Evolutionary conservation across 768 basidiomycete genomes (phyloP).

Genomic region (Boletus rex-veris): DNA sequence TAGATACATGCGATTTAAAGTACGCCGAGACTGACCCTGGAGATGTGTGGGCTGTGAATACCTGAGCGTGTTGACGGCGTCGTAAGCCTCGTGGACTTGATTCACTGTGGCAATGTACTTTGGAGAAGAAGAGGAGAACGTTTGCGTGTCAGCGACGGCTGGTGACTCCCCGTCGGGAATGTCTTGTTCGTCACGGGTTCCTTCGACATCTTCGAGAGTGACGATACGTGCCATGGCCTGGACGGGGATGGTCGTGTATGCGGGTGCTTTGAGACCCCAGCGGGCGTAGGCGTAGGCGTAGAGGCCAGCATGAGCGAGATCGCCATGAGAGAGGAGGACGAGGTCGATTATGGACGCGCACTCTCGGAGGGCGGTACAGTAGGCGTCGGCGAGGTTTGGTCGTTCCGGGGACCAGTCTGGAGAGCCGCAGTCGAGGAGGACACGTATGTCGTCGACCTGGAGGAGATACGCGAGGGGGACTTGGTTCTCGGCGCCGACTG

Average conservation of each 20-base stretch:
- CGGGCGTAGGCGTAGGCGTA: slow-evolving; percentile 87
- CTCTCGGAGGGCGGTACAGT: slow-evolving; percentile 67
- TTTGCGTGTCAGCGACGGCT: slow-evolving; percentile 12
- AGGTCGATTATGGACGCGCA: slow-evolving; percentile 75
- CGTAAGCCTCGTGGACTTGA: slow-evolving; percentile 92
- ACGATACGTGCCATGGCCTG: slow-evolving; percentile 95
- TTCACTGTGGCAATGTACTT: slow-evolving; percentile 74
- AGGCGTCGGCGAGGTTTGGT: slow-evolving; percentile 36
- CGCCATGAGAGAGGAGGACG: slow-evolving; percentile 92
- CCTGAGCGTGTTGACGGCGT: slow-evolving; percentile 84
- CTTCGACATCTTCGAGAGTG: slow-evolving; percentile 83
- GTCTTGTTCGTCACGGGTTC: slow-evolving; percentile 72
- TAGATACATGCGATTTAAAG: slow-evolving; percentile 2
- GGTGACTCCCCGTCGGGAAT: slow-evolving; percentile 35
- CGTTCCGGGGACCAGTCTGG: slow-evolving; percentile 78
- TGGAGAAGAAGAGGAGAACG: not conserved
- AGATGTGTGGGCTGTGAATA: slow-evolving; percentile 96
- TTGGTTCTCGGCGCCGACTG: slow-evolving; percentile 62
- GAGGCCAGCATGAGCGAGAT: slow-evolving; percentile 84
- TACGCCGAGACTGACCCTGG: slow-evolving; percentile 57
- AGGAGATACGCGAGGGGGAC: slow-evolving; percentile 81
- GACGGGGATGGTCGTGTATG: slow-evolving; percentile 92
- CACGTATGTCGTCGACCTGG: slow-evolving; percentile 89
- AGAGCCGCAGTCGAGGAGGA: slow-evolving; percentile 93
- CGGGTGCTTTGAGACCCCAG: slow-evolving; percentile 85